A percentile compares a stretch with the other conserved stretches of the same genome.
phyloP scores from a whole-genome alignment of 441 rosid species.

The Gossypium lobatum region DNA sequence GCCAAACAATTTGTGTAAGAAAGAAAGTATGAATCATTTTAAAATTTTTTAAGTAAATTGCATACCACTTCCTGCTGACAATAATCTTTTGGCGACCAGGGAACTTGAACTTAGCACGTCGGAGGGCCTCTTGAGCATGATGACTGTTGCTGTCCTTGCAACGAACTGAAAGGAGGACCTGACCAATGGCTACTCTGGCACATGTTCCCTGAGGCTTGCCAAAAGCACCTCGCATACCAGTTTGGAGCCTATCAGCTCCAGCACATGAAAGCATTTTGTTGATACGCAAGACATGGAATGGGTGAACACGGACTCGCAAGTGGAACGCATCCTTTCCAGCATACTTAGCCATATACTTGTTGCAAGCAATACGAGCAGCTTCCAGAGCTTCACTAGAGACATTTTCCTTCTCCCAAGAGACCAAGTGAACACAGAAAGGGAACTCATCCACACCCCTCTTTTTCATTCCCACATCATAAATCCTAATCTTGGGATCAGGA shows the following conservation, averaged over 20 bases:
- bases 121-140: slow-evolving; percentile 90
- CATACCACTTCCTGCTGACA: slow-evolving; percentile 91
- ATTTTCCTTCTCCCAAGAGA: slow-evolving; percentile 89
- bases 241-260: slow-evolving; percentile 71
- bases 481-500: slow-evolving; percentile 84
- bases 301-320: slow-evolving; percentile 80
- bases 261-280: slow-evolving; percentile 98
- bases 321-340: slow-evolving; percentile 94
- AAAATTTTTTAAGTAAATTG: neutral
- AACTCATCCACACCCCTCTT: slow-evolving; percentile 87
- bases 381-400: slow-evolving; percentile 89
- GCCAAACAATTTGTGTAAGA: neutral
- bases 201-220: slow-evolving; percentile 58
- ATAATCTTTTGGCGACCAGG: slow-evolving; percentile 95
- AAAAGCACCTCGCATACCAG: slow-evolving; percentile 51
- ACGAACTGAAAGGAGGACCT: slow-evolving; percentile 87
- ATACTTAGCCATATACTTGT: slow-evolving; percentile 81
- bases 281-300: slow-evolving; percentile 85
- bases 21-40: neutral
- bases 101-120: slow-evolving; percentile 92
- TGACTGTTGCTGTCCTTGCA: slow-evolving; percentile 75
- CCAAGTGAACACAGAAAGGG: slow-evolving; percentile 86
- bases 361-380: slow-evolving; percentile 92
- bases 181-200: slow-evolving; percentile 69
- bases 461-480: slow-evolving; percentile 92